These are phyloP conservation scores for Sungouiella blattae DNA, from an alignment of 805 yeast genomes.

Conservation along the genomic window DNA sequence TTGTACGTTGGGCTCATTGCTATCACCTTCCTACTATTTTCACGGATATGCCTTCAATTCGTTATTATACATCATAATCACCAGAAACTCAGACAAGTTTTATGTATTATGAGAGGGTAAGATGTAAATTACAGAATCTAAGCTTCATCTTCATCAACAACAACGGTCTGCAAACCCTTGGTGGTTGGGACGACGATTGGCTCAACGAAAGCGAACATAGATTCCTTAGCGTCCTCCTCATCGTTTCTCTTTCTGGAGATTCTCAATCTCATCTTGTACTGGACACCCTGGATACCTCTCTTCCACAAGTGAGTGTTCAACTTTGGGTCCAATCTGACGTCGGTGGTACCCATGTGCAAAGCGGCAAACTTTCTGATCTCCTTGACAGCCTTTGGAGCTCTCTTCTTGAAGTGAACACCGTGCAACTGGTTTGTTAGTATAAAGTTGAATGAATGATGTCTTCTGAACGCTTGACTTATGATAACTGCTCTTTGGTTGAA, in stretches of 20 bases:
- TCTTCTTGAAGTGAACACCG: slow-evolving; percentile 98
- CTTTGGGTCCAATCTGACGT: slow-evolving; percentile 98
- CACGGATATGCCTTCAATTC: slow-evolving; percentile 2
- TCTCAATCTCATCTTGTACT: slow-evolving; percentile 96
- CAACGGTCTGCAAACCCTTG: slow-evolving; percentile 98
- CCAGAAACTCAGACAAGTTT: slow-evolving; percentile 7
- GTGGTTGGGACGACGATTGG: slow-evolving; percentile 90
- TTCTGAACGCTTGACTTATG: too few species aligned
- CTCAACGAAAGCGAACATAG: slow-evolving; percentile 97
- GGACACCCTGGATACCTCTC: slow-evolving; percentile 99
- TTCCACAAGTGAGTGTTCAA: slow-evolving; percentile 98
- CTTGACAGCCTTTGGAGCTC: slow-evolving; percentile 99
- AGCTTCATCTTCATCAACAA: slow-evolving; percentile 80
- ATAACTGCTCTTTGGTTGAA: too few species aligned
- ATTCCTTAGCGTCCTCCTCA: slow-evolving; percentile 98
- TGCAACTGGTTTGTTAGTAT: slow-evolving; percentile 69
- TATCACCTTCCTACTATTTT: too few species aligned
- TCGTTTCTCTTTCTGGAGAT: slow-evolving; percentile 99
- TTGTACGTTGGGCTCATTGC: too few species aligned
- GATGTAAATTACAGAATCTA: slow-evolving; percentile 21
- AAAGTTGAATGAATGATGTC: too few species aligned
- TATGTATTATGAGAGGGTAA: slow-evolving; percentile 17
- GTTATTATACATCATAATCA: slow-evolving; percentile 6
- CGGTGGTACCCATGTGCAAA: slow-evolving; percentile 98
- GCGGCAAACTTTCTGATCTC: slow-evolving; percentile 98